These are phyloP conservation scores for Escovopsis sp. DNA, from an alignment of 2,329 filamentous ascomycete genomes.

Conservation along the genomic window DNA sequence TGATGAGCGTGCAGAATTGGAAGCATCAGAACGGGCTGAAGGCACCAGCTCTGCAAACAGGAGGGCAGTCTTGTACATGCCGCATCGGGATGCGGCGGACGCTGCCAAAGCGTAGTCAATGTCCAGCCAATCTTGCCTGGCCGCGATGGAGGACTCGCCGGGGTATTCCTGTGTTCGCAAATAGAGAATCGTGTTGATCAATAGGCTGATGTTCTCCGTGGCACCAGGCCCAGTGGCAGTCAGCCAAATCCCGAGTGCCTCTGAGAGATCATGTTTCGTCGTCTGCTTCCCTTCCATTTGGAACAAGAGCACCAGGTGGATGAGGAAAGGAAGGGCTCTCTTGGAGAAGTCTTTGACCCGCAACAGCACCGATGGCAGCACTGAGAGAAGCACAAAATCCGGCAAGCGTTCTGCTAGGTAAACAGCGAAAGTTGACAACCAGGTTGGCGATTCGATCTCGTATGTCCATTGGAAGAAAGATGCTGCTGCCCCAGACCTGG, in stretches of 20 bases:
- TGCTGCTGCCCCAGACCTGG: conserved; percentile 3
- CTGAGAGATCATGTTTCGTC: conserved; percentile 49
- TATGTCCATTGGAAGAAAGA: conserved; percentile 17
- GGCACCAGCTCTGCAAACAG: conserved; percentile 64
- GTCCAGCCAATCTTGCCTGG: conserved; percentile 73
- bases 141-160: conserved; percentile 61
- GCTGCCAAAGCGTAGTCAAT: conserved; percentile 60
- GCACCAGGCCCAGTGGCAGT: conserved; percentile 20
- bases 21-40: conserved; percentile 24
- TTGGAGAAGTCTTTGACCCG: conserved; percentile 55
- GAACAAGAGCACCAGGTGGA: conserved; percentile 64
- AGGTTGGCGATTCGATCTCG: conserved; percentile 31
- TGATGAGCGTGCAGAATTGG: conserved; percentile 31
- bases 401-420: conserved; percentile 43
- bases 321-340: conserved; percentile 63
- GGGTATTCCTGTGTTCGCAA: conserved; percentile 67
- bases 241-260: conserved; percentile 50
- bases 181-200: conserved; percentile 72
- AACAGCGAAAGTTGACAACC: conserved; percentile 47
- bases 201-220: conserved; percentile 50
- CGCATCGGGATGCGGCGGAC: conserved; percentile 57
- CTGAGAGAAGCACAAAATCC: conserved; percentile 52
- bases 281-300: conserved; percentile 47
- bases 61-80: conserved; percentile 76
- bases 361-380: conserved; percentile 50